Evolutionary conservation across 2,329 filamentous ascomycete species (phyloP), one percentile per base, ranked within the genome.

Genomic region (Botrytis hyacinthi): DNA sequence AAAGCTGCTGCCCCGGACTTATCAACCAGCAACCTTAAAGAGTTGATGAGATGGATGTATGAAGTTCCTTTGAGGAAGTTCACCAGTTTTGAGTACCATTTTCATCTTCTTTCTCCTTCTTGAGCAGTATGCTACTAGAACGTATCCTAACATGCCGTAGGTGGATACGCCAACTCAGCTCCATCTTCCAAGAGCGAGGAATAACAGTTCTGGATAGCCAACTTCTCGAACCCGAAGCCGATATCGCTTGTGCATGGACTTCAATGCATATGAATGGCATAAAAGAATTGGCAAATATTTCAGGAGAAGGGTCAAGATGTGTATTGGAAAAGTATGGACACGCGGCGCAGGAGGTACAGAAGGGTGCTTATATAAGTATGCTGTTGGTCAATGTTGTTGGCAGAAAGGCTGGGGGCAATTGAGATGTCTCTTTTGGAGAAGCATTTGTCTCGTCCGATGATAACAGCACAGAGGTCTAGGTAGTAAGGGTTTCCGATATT

Each of bases 131-230:
- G 9, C 9, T 37, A 42, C 22, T 7, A 7, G 9, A 40, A 2
- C 18, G n/a, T 9, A 20, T 16, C 18, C 51, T 46, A 29, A 72
- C 48, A 16, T 37, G 12, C 0, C 16, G 3, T 20, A 72, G 70
- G 20, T 72, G 70, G 70, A 72, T 72, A 57, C n/a, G 32, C 8
- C 37, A 72, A n/a, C 37, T 72, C 26, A n/a, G 61, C 9, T 12
- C 51, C 22, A 72, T 68, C 40, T 72, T 72, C 14, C 35, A 68
- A 29, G 29, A 57, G 22, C n/a, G 70, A 20, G 70, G 10, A 14
- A 37, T 72, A 16, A 44, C 16, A 35, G 42, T 72, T 26, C 40
- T 68, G 1, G 46, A 46, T n/a, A 51, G 60, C 10, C 61, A 40
- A 44, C 35, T 46, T 3, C 42, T 72, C 42, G 4, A 12, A 4